Evolutionary conservation across 768 basidiomycete species (phyloP).

Genomic region (Cystobasidiopsis lactophilus): DNA sequence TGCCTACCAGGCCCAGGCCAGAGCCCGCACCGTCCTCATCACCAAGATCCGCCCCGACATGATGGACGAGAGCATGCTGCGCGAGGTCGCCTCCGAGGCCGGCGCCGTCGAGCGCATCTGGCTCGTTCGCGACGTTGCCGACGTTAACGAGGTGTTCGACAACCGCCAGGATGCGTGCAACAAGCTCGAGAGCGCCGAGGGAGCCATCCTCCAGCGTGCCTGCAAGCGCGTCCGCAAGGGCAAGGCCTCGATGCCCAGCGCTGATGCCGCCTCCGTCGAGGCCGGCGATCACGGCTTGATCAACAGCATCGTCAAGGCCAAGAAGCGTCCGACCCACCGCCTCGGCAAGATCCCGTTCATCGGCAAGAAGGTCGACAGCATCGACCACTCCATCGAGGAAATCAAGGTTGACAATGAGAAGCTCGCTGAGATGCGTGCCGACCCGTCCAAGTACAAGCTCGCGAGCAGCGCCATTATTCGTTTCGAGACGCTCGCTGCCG

Average conservation of each 20-base stretch:
- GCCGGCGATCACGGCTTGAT: conserved; percentile 23
- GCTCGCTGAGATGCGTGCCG: conserved; percentile 29
- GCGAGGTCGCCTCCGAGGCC: conserved; percentile 44
- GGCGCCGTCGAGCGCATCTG: conserved; percentile 79
- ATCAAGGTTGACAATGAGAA: conserved; percentile 31
- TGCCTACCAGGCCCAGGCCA: conserved; percentile 1
- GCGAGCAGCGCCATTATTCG: conserved; percentile 37
- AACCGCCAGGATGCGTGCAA: conserved; percentile 46
- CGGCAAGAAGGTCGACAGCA: conserved; percentile 78
- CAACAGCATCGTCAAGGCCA: conserved; percentile 42
- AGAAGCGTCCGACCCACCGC: conserved; percentile 53
- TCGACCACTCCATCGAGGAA: conserved; percentile 55
- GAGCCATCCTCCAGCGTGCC: conserved; percentile 48
- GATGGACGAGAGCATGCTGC: conserved; percentile 40
- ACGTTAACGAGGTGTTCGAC: conserved; percentile 56
- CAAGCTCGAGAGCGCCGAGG: conserved; percentile 75
- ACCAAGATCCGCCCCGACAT: neutral
- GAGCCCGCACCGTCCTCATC: conserved; percentile 9
- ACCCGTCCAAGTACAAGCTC: conserved; percentile 19
- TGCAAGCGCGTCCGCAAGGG: conserved; percentile 26
- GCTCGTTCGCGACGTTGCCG: conserved; percentile 48
- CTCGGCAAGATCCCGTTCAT: conserved; percentile 35
- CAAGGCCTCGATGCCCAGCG: conserved; percentile 17
- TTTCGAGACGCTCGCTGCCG: conserved; percentile 84
- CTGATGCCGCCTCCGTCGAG: conserved; percentile 12